Evolutionary conservation across 192 early-diverging fungal genomes (phyloP), one percentile per base, ranked within the genome.

Genomic region (Coemansia sp.): DNA sequence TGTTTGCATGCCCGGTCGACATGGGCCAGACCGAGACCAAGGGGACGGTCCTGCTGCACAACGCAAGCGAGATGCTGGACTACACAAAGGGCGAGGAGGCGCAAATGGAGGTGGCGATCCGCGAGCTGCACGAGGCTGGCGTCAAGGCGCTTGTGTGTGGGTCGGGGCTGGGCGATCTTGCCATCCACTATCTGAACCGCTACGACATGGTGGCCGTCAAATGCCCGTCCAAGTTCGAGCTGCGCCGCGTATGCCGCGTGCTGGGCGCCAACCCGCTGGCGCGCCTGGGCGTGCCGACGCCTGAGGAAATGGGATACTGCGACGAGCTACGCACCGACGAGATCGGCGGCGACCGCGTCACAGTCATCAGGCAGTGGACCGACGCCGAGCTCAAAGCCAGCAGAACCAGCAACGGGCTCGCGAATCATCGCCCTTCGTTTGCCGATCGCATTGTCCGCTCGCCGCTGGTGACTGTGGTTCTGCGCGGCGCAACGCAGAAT

Each of bases 221-320:
- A 68, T 91, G 96, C 3, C 86, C 94, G 53, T 92, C 90, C 74
- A 99, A 99, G 84, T 99, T 99, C 76, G 97, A 99, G 75, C 87
- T 99, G 74, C 90, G 97, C 39, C 88, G 97, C 49, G 74, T 99
- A 66, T 95, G 96, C 88, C 89, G 93, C 58, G 96, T 95, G 14
- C 88, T 91, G 51, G 95, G 95, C 4, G 97, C 95, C 36, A 95
- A 92, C 15, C 92, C 95, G 8, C 81, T 99, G 72, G 91, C 97
- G 20, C 92, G 97, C 64, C 79, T 99, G 20, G 92, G 96, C 75
- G 93, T 88, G 43, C 97, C 97, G 33, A 95, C 87, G 73, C 82
- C 95, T 24, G 97, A 99, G 87, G 97, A 99, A 69, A 93, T 98
- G 91, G 97, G 97, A 51, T 95, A 87, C 86, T 98, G 95, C 86